Percentiles rank a stretch among this genome's conserved stretches.
These are phyloP conservation scores for Vicia villosa DNA, from an alignment of 306 rosid species.

Conservation along the genomic window DNA sequence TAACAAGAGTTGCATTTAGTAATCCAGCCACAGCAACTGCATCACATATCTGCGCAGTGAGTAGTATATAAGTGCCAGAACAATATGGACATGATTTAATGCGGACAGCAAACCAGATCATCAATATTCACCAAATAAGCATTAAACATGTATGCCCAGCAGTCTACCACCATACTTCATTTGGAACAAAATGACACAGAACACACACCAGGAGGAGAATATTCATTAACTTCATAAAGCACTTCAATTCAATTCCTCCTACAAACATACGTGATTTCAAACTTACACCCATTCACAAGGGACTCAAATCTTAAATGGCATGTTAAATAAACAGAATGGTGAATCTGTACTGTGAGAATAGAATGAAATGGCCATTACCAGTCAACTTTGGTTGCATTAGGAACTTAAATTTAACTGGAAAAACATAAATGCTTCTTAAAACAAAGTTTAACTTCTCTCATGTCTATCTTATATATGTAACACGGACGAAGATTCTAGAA, in stretches of 20 bases:
- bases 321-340: slow-evolving; percentile 12
- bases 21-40: slow-evolving; percentile 99
- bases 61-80: slow-evolving; percentile 31
- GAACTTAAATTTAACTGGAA: not conserved
- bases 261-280: slow-evolving; percentile 12
- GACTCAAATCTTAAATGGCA: slow-evolving; percentile 7
- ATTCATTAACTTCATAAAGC: slow-evolving; percentile 9
- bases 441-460: slow-evolving; percentile 3
- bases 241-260: slow-evolving; percentile 26
- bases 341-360: slow-evolving; percentile 30
- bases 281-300: slow-evolving; percentile 29
- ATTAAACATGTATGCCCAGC: slow-evolving; percentile 1
- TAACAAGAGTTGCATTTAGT: slow-evolving; percentile 85
- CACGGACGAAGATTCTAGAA: not conserved
- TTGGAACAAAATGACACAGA: slow-evolving; percentile 8
- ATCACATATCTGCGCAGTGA: slow-evolving; percentile 74
- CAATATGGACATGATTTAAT: slow-evolving; percentile 6
- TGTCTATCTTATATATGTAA: slow-evolving; percentile 13
- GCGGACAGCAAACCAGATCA: slow-evolving; percentile 26
- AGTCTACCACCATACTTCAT: slow-evolving; percentile 21
- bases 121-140: slow-evolving; percentile 13
- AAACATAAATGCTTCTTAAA: not conserved
- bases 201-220: slow-evolving; percentile 6
- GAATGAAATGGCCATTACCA: slow-evolving; percentile 21
- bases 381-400: not conserved